Evolutionary conservation across 1,139 yeast genomes (phyloP).

Genomic region (Hyphopichia wangnamkhiaoensis): DNA sequence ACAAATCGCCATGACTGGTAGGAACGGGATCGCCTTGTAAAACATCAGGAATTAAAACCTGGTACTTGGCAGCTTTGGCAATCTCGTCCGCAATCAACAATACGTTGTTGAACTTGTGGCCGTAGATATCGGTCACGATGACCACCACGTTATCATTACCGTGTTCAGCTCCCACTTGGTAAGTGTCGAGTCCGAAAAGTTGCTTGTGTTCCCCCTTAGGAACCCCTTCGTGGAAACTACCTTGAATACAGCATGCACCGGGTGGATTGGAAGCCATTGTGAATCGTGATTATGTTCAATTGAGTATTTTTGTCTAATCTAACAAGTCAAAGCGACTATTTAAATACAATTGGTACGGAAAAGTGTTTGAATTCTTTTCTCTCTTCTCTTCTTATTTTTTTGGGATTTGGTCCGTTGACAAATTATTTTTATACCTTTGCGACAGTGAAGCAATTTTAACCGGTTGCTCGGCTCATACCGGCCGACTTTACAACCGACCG

Average conservation of each 20-base stretch:
- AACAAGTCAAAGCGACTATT: no score
- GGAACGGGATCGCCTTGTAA: conserved; percentile 55
- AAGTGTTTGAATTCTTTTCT: no score
- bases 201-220: conserved; percentile 45
- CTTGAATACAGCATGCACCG: conserved; percentile 47
- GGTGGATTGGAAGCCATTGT: conserved; percentile 59
- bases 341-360: no score
- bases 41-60: conserved; percentile 74
- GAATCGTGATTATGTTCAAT: no score
- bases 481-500: no score
- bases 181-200: conserved; percentile 52
- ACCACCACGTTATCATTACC: conserved; percentile 52
- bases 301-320: no score
- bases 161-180: conserved; percentile 51
- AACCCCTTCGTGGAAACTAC: conserved; percentile 51
- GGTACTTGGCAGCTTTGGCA: conserved; percentile 58
- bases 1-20: conserved; percentile 23
- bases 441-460: no score
- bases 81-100: conserved; percentile 69
- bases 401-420: no score
- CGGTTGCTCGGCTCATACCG: no score
- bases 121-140: conserved; percentile 69
- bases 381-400: no score
- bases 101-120: conserved; percentile 57
- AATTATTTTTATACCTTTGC: no score